Conservation (phyloP, 176 grass and related monocot genomes). For the Tillandsia leiboldiana region DNA sequence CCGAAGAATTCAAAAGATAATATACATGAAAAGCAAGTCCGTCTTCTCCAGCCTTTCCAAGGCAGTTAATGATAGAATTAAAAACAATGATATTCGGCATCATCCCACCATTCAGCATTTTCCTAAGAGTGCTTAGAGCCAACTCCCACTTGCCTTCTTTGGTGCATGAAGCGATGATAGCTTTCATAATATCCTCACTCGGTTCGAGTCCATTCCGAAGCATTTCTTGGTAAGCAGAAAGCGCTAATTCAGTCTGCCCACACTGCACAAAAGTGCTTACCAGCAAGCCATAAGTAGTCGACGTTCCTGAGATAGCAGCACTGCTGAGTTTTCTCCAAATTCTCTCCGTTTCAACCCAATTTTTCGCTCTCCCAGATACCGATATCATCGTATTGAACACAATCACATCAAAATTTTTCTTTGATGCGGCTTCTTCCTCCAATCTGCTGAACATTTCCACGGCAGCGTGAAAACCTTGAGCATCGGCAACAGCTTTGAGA, state of each 20-base stretch:
- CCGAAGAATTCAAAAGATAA: constrained; percentile 45
- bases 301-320: constrained; percentile 41
- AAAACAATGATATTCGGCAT: constrained; percentile 68
- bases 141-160: constrained; percentile 81
- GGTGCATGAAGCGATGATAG: constrained; percentile 70
- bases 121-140: constrained; percentile 43
- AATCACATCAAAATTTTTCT: constrained; percentile 46
- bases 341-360: constrained; percentile 59
- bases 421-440: constrained; percentile 33
- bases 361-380: constrained; percentile 52
- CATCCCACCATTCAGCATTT: constrained; percentile 61
- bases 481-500: constrained; percentile 52
- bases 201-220: constrained; percentile 41
- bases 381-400: constrained; percentile 95
- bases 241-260: constrained; percentile 54
- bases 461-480: constrained; percentile 34
- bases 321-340: constrained; percentile 57
- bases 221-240: constrained; percentile 77
- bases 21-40: constrained; percentile 84
- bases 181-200: constrained; percentile 73
- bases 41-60: constrained; percentile 62
- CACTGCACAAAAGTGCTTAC: constrained; percentile 90
- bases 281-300: constrained; percentile 72
- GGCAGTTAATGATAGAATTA: constrained; percentile 81
- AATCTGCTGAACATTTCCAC: constrained; percentile 50